phyloP scores from a whole-genome alignment of 2,329 filamentous ascomycete species.

The Cladosporium sp. region DNA sequence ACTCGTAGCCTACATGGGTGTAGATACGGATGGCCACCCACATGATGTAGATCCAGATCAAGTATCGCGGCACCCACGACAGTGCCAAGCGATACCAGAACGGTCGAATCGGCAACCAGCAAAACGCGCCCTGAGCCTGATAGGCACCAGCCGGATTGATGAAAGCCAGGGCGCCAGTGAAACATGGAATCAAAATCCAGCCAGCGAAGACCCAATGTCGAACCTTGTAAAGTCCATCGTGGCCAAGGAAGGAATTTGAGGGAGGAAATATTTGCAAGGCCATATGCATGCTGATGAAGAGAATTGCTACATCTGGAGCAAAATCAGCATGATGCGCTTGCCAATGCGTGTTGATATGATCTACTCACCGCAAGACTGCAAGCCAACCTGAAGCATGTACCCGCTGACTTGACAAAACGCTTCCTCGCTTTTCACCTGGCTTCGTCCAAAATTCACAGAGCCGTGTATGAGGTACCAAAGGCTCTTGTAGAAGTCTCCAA shows the following conservation, averaged over 20 bases:
- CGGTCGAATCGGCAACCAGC: slow-evolving; percentile 63
- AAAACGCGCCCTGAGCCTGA: slow-evolving; percentile 62
- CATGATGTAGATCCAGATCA: slow-evolving; percentile 62
- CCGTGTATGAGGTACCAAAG: slow-evolving; percentile 65
- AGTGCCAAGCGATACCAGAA: slow-evolving; percentile 66
- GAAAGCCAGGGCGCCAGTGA: slow-evolving; percentile 62
- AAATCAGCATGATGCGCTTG: neutral
- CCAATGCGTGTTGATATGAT: neutral
- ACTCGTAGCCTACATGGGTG: slow-evolving; percentile 53
- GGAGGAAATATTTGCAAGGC: slow-evolving; percentile 67
- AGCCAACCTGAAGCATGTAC: slow-evolving; percentile 25
- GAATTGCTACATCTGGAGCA: slow-evolving; percentile 59
- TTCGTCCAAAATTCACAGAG: slow-evolving; percentile 52
- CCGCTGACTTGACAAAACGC: slow-evolving; percentile 27
- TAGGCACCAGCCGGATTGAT: slow-evolving; percentile 53
- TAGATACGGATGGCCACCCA: slow-evolving; percentile 67
- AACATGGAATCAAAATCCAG: slow-evolving; percentile 55
- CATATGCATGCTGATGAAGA: slow-evolving; percentile 71
- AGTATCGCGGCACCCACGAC: slow-evolving; percentile 69
- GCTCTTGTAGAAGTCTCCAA: slow-evolving; percentile 68
- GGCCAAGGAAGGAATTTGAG: slow-evolving; percentile 35
- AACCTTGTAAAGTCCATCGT: slow-evolving; percentile 66
- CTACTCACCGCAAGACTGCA: slow-evolving; percentile 25
- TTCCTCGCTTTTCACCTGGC: slow-evolving; percentile 27
- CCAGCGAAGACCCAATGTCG: slow-evolving; percentile 55